A percentile compares a stretch with the other conserved stretches of the same genome.
Evolutionary conservation across 352 stramenopile species (phyloP).

Genomic region (Pythium dissotocum): DNA sequence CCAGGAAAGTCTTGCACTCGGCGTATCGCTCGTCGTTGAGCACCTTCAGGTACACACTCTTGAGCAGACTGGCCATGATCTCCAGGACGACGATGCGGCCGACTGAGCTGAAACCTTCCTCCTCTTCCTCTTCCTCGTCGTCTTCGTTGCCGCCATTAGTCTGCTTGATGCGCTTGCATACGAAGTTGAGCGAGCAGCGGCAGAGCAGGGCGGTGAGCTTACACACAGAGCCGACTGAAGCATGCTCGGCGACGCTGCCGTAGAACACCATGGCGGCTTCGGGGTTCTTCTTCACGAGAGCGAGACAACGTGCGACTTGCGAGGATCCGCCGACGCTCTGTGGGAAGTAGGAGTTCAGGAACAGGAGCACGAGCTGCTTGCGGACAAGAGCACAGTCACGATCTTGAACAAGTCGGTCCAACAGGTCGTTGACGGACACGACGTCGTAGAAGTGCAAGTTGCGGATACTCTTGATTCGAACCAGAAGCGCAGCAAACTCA

Average conservation of each 20-base stretch:
- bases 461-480: slow-evolving; percentile 87
- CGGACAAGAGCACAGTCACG: slow-evolving; percentile 49
- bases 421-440: slow-evolving; percentile 72
- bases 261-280: slow-evolving; percentile 86
- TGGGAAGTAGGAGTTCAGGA: slow-evolving; percentile 88
- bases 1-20: slow-evolving; percentile 77
- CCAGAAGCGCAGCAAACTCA: slow-evolving; percentile 73
- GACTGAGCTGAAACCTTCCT: slow-evolving; percentile 66
- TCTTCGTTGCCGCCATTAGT: slow-evolving; percentile 50
- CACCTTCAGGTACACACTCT: slow-evolving; percentile 73
- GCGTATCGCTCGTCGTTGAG: slow-evolving; percentile 65
- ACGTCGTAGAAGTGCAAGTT: slow-evolving; percentile 89
- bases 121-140: slow-evolving; percentile 61
- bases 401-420: slow-evolving; percentile 75
- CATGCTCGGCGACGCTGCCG: slow-evolving; percentile 67
- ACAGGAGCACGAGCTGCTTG: slow-evolving; percentile 81
- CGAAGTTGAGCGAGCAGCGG: slow-evolving; percentile 77
- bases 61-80: slow-evolving; percentile 69
- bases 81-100: slow-evolving; percentile 76
- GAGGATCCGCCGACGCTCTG: slow-evolving; percentile 78
- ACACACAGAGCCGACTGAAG: slow-evolving; percentile 80
- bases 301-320: slow-evolving; percentile 78
- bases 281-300: slow-evolving; percentile 79
- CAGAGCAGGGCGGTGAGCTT: slow-evolving; percentile 77
- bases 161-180: slow-evolving; percentile 59